A percentile compares a stretch with the other conserved stretches of the same genome.
Evolutionary conservation across 441 rosid species (phyloP).

Genomic region (Hura crepitans): DNA sequence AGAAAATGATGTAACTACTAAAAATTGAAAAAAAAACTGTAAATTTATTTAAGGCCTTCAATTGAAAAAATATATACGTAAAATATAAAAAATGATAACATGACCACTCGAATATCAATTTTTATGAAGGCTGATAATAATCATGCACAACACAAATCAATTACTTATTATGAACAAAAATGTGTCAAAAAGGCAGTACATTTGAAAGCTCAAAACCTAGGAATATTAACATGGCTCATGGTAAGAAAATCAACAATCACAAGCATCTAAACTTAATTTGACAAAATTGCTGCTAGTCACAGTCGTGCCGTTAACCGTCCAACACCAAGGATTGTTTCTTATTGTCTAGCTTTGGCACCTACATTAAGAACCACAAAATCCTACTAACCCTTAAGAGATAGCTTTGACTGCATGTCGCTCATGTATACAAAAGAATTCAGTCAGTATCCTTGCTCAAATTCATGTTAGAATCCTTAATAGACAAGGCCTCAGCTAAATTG

Average conservation of each 20-base stretch:
- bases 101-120: no score
- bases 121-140: background rate
- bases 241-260: background rate
- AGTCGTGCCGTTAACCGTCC: background rate
- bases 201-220: background rate
- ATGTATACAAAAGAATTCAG: conserved; percentile 18
- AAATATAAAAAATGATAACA: no score
- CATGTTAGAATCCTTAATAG: conserved; percentile 29
- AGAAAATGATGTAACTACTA: no score
- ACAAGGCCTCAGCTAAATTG: conserved; percentile 58
- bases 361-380: conserved; percentile 14
- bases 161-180: conserved; percentile 7
- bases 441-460: conserved; percentile 8
- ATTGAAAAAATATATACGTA: no score
- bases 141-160: background rate
- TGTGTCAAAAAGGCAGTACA: conserved; percentile 21
- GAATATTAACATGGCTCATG: background rate
- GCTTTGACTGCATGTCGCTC: background rate
- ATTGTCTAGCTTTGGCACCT: background rate
- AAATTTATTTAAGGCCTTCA: no score
- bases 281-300: conserved; percentile 6
- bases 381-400: conserved; percentile 11
- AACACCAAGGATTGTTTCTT: background rate
- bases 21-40: no score
- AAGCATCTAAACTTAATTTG: background rate